Base-by-base conservation (phyloP, 2,329 filamentous ascomycete species). In the Ceratocystis cubensis region DNA sequence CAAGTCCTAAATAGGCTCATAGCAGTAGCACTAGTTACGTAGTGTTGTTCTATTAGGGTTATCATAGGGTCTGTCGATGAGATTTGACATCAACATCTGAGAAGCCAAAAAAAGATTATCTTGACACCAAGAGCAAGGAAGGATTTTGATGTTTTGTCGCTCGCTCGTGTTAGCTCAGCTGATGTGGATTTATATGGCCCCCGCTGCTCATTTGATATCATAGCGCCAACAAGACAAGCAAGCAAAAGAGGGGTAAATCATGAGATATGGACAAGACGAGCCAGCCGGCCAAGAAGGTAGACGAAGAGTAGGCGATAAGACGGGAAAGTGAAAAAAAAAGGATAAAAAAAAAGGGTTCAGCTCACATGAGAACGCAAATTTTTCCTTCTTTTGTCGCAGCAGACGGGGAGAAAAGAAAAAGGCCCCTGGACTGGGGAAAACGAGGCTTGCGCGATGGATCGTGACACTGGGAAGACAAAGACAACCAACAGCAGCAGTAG, bases 401-500 rank as follows among this genome's bases (percentile, higher is more conserved):
- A 28, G 10, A 63, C 5, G 37, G 33, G 13, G 17, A 64, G 53
- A 64, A 56, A 53, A 37, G 10, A 20, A 64, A 61, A 59, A 48
- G 3, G 13, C 20, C 22, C 45, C 33, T 20, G 59, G n/a, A 41
- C 37, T 28, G 15, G 5, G 13, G 25, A 37, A 59, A 59, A 59
- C 56, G 56, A 59, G 56, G 56, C 56, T 59, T 59, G 28, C 53
- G n/a, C 17, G 17, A 59, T 59, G 56, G 56, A 59, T 59, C 56
- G 28, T 59, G 28, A 37, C 56, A 59, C 25, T n/a, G 17, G 7
- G 56, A 37, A 28, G 28, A 30, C 28, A 25, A 53, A 25, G 48
- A 53, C 48, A 53, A 53, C 22, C 48, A 10, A 53, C 17, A 25
- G 48, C 17, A 25, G 48, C 22, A 50, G 20, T 5, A 22, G 28